Base-by-base conservation (phyloP, 139 green algal species). In the Coccomyxa sp. region DNA sequence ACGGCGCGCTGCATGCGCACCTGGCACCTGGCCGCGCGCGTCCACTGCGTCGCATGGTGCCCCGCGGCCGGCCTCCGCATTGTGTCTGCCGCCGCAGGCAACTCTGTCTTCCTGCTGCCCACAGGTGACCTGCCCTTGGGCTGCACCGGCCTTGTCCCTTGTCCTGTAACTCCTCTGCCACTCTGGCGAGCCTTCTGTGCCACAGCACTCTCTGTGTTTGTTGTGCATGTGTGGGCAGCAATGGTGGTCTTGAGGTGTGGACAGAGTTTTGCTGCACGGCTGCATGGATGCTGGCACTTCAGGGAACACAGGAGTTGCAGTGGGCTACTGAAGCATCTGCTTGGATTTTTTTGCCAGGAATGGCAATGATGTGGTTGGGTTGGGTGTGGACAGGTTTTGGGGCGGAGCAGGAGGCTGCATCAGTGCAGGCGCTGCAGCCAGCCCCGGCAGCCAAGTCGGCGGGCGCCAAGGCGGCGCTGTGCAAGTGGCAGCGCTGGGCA, bases 41-140 rank as follows among this genome's bases (percentile, higher is more conserved):
- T 97, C 25, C 7, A 18, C 23, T 87, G 83, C 18, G 90, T 97
- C 30, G 92, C 91, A 0, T 97, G 93, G 93, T 95, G 94, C 89
- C 91, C 95, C 14, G 81, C 87, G 28, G 15, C 83, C 0, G 83
- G 23, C 7, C 67, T 92, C 76, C 82, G 86, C 31, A 76, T 97
- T 31, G 68, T 93, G 31, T 79, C 89, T 15, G 88, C 85, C 12
- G 88, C 80, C n/a, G 88, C 85, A 13, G 92, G 90, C 77, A 92
- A 85, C 28, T 58, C 45, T 0, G 74, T 96, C 10, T 83, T 95
- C 76, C 90, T 97, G 79, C 84, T 96, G 84, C 83, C 88, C 28
- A 78, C 82, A 80, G 86, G 82, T 86, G 58, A 17, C 32, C 59
- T 57, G 38, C 66, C 13, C 25, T 67, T 59, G 32, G 14, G 13